These are phyloP conservation scores for Croton setiger DNA, from an alignment of 441 rosid species.

Conservation along the genomic window DNA sequence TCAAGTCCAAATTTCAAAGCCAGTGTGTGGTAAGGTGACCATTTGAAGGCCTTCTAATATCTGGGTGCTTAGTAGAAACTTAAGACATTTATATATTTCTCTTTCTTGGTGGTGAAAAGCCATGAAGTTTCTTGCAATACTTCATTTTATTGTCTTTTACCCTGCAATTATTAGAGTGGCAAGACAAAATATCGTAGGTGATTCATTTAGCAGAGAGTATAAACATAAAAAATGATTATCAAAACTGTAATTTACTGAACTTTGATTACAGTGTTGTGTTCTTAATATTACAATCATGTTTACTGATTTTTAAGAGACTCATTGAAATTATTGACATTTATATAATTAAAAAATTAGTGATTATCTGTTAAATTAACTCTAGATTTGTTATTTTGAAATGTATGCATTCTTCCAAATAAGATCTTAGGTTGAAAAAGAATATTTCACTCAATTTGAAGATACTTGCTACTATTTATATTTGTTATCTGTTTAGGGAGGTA, in stretches of 20 bases:
- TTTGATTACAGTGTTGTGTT: neutral
- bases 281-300: neutral
- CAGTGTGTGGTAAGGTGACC: neutral
- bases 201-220: neutral
- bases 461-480: too few species aligned
- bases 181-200: neutral
- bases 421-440: neutral
- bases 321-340: neutral
- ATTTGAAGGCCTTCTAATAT: neutral
- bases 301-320: neutral
- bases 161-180: neutral
- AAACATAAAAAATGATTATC: neutral
- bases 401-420: neutral
- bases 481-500: conserved; percentile 66
- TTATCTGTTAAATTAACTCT: neutral
- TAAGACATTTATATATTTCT: neutral
- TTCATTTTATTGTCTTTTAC: neutral
- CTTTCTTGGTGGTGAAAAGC: neutral
- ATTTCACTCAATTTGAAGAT: neutral
- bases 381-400: neutral
- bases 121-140: neutral
- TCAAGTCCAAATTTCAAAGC: neutral
- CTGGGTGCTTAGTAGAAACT: neutral
- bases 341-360: neutral
- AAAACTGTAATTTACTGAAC: neutral